A percentile compares a stretch with the other conserved stretches of the same genome.
These are phyloP conservation scores for Lactarius tabidus DNA, from an alignment of 768 basidiomycete genomes.

Conservation along the genomic window DNA sequence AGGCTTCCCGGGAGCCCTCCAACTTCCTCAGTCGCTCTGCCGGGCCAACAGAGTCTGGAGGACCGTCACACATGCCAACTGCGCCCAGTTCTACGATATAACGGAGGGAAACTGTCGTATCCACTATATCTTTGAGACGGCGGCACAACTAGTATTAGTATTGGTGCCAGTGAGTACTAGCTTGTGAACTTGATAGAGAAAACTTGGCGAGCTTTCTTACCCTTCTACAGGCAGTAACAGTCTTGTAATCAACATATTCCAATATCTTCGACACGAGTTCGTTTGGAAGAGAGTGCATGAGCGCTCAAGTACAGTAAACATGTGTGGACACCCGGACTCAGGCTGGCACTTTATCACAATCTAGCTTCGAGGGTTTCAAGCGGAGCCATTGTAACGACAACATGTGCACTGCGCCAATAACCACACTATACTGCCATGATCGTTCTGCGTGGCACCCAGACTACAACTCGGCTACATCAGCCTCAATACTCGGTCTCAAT, in stretches of 20 bases:
- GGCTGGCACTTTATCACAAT: no score
- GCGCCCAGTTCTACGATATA: conserved; percentile 7
- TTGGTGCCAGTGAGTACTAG: no score
- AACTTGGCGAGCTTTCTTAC: neutral
- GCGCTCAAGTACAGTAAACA: neutral
- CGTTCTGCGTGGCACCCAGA: no score
- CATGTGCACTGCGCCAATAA: no score
- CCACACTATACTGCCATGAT: no score
- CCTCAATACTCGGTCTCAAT: no score
- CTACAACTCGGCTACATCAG: no score
- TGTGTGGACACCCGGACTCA: no score
- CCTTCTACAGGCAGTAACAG: conserved; percentile 2
- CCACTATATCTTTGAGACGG: conserved; percentile 2
- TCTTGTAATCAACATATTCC: conserved; percentile 6
- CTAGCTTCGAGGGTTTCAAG: no score
- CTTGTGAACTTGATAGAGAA: neutral
- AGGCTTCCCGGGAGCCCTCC: neutral
- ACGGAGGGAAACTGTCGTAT: neutral
- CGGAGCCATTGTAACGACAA: no score
- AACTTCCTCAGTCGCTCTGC: neutral
- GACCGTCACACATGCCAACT: conserved; percentile 10
- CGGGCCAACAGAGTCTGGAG: neutral
- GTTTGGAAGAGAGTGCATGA: neutral
- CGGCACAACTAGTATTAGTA: conserved; percentile 6
- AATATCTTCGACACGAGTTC: neutral